Percentiles rank a stretch among this genome's conserved stretches.
Evolutionary conservation across 139 green algal species (phyloP).

Genomic region (Eudorina sp.): DNA sequence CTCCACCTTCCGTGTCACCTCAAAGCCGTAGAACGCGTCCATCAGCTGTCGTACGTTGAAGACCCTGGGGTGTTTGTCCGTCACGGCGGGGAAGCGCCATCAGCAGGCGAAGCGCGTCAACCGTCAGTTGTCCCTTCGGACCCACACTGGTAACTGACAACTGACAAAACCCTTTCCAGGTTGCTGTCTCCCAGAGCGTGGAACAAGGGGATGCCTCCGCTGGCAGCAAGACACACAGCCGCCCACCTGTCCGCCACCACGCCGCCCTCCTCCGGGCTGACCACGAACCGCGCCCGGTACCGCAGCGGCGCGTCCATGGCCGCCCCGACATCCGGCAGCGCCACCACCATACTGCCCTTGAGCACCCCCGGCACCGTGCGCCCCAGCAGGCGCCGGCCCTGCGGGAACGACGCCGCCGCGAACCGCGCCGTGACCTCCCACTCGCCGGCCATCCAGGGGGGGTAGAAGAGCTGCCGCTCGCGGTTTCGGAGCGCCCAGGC

Average conservation of each 20-base stretch:
- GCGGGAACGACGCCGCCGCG: conserved; percentile 25
- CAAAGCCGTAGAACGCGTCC: conserved; percentile 41
- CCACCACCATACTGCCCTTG: conserved; percentile 52
- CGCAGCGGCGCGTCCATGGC: conserved; percentile 10
- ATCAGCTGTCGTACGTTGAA: conserved; percentile 48
- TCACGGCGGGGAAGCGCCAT: too few relatives aligned
- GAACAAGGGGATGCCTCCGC: not conserved
- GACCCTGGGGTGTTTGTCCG: conserved; percentile 7
- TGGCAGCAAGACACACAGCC: not conserved
- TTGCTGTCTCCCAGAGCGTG: too few relatives aligned
- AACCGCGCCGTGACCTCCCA: conserved; percentile 48
- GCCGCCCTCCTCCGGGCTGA: not conserved
- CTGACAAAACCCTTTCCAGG: too few relatives aligned
- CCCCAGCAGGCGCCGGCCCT: conserved; percentile 39
- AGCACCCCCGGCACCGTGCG: conserved; percentile 47
- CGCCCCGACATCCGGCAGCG: conserved; percentile 55
- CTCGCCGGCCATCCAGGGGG: conserved; percentile 33
- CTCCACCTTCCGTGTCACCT: conserved; percentile 36
- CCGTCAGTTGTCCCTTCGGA: too few relatives aligned
- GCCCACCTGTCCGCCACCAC: conserved; percentile 44
- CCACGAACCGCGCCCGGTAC: conserved; percentile 15
- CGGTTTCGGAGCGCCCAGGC: conserved; percentile 27
- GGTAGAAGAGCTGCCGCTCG: conserved; percentile 38
- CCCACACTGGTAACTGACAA: too few relatives aligned
- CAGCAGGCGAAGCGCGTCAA: too few relatives aligned